A percentile compares a stretch with the other conserved stretches of the same genome.
Evolutionary conservation across 306 rosid species (phyloP).

Genomic region (Pueraria montana): DNA sequence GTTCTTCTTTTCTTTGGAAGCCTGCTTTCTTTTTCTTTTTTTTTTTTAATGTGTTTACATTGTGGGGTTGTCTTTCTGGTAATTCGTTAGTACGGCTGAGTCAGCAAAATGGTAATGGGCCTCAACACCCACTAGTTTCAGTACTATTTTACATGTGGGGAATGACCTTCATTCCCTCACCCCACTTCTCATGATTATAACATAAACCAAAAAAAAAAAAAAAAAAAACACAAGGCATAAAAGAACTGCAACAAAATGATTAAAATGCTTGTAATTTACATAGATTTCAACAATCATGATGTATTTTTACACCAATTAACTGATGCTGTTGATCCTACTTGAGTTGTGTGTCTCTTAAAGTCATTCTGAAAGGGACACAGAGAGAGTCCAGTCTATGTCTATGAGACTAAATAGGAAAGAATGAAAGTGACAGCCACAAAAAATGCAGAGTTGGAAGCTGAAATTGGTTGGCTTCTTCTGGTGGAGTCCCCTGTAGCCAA

Average conservation of each 20-base stretch:
- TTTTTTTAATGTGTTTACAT: neutral
- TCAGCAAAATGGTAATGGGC: conserved; percentile 26
- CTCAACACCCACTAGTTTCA: conserved; percentile 10
- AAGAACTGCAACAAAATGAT: conserved; percentile 30
- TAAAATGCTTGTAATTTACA: conserved; percentile 44
- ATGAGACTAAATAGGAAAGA: conserved; percentile 50
- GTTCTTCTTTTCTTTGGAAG: neutral
- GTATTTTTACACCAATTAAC: conserved; percentile 16
- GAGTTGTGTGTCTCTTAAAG: conserved; percentile 9
- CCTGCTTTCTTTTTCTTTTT: neutral
- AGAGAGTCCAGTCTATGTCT: neutral
- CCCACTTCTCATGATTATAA: neutral
- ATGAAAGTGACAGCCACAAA: conserved; percentile 47
- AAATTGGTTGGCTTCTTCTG: conserved; percentile 26
- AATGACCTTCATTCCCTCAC: conserved; percentile 25
- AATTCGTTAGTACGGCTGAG: neutral
- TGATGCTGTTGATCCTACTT: conserved; percentile 14
- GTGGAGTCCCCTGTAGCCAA: conserved; percentile 70
- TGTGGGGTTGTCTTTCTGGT: neutral
- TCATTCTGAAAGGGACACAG: conserved; percentile 2
- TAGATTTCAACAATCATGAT: conserved; percentile 18
- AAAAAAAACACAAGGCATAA: neutral
- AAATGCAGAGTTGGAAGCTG: conserved; percentile 41
- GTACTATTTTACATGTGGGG: neutral
- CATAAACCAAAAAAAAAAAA: neutral